A percentile compares a stretch with the other conserved stretches of the same genome.
Conservation (phyloP, 1,284 basidiomycete genomes). For the Tetrapyrgos nigripes region DNA sequence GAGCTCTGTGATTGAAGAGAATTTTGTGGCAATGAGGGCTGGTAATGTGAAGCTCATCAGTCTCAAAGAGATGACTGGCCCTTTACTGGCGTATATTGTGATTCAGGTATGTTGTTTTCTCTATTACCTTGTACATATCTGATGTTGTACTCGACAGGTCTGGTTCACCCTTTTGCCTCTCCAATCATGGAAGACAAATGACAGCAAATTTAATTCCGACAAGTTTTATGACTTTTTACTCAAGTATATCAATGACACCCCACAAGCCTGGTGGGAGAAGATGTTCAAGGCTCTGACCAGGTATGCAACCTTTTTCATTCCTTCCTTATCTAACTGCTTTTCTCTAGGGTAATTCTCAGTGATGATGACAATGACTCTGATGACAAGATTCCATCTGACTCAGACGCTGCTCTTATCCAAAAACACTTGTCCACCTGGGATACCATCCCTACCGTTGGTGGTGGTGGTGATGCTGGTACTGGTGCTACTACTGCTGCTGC, state of each 20-base stretch:
- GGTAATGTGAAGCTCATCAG: not conserved
- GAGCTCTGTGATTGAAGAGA: not conserved
- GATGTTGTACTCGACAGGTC: not conserved
- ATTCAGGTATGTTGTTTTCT: not conserved
- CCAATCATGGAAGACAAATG: not conserved
- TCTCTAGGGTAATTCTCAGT: not conserved
- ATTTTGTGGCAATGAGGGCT: not conserved
- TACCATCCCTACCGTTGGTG: no score
- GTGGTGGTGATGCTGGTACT: no score
- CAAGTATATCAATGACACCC: not conserved
- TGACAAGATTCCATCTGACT: not conserved
- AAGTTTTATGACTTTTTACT: not conserved
- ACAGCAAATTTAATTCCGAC: not conserved
- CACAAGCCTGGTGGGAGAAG: not conserved
- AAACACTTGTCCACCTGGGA: not conserved
- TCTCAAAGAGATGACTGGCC: not conserved
- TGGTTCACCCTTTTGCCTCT: not conserved
- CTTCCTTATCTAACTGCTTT: not conserved
- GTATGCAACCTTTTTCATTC: not conserved
- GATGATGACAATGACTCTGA: not conserved
- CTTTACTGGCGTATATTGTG: not conserved
- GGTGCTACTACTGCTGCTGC: no score
- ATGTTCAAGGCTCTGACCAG: not conserved
- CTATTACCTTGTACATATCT: not conserved
- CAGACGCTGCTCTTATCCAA: not conserved